These are phyloP conservation scores for Apocynum venetum DNA, from an alignment of 257 asterid genomes.

Conservation along the genomic window DNA sequence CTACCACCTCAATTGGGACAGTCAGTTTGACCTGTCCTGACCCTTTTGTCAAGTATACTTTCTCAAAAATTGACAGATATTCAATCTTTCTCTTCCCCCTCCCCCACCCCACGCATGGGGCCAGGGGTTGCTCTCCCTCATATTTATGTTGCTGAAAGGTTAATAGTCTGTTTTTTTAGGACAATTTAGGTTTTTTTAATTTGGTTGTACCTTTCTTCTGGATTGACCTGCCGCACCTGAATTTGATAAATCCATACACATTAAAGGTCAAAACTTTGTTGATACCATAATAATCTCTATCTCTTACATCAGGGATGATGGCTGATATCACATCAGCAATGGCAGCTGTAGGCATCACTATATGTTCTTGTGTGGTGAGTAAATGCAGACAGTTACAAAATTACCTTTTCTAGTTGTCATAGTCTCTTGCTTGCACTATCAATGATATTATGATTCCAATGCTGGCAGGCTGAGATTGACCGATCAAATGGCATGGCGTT, in stretches of 20 bases:
- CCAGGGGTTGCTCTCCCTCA: background rate
- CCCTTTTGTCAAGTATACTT: background rate
- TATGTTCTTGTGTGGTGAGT: slow-evolving; percentile 90
- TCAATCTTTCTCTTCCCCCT: background rate
- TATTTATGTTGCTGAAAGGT: background rate
- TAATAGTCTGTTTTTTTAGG: background rate
- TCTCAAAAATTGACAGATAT: background rate
- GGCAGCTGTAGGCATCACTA: slow-evolving; percentile 64
- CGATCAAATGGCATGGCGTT: slow-evolving; percentile 70
- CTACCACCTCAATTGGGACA: background rate
- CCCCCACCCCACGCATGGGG: too few species aligned
- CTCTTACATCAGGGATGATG: slow-evolving; percentile 61
- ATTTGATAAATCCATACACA: background rate
- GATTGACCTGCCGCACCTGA: background rate
- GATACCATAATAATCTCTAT: background rate
- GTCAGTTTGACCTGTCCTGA: background rate
- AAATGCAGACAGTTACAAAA: background rate
- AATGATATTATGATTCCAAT: background rate
- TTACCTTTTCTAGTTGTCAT: slow-evolving; percentile 7
- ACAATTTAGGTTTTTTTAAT: background rate
- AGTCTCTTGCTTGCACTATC: background rate
- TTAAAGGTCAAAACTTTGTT: background rate
- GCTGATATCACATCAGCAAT: slow-evolving; percentile 77
- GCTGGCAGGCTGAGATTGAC: slow-evolving; percentile 75
- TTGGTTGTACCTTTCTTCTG: background rate